Base-by-base conservation (phyloP, 225 moss, liverwort and hornwort genomes). In the Climacium dendroides region DNA sequence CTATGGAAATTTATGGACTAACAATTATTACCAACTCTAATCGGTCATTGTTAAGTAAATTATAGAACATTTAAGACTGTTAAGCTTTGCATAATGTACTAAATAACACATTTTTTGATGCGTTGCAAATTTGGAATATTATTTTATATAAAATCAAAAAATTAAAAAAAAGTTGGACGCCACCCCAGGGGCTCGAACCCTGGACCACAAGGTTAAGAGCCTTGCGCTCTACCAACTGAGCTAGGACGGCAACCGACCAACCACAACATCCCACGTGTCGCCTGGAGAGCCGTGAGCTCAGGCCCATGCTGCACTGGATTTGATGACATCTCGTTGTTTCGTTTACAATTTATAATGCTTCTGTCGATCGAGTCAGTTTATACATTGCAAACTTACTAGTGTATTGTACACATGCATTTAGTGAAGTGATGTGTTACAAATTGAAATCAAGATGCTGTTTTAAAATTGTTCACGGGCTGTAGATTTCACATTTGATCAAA, bases 291-390 rank as follows among this genome's bases (percentile, higher is more conserved):
- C n/a, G n/a, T n/a, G n/a, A n/a, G n/a, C n/a, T n/a, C n/a, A n/a
- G n/a, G n/a, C n/a, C n/a, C n/a, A n/a, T n/a, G n/a, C n/a, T n/a
- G n/a, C n/a, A n/a, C n/a, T n/a, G n/a, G n/a, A n/a, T n/a, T n/a
- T n/a, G n/a, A n/a, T 71, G 26, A 1, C 3, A 1, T 1, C 3
- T 1, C 14, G 1, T 0, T 0, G 0, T 25, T 70, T 74, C 13
- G 8, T 22, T 34, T 8, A 22, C 13, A 2, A 0, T 22, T 74
- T 74, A 74, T 74, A 22, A 74, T 30, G 0, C 1, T 2, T 5
- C 2, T 22, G 0, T 1, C 8, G 2, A 20, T 52, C 5, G 1
- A 34, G 9, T 5, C 1, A 8, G 0, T n/a, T 1, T 0, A 3
- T 0, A 5, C 4, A 32, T 3, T 30, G 0, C 0, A 1, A 0